Percentiles rank a stretch among this genome's conserved stretches.
These are phyloP conservation scores for Cryptococcus sp. DNA, from an alignment of 1,284 basidiomycete genomes.

Conservation along the genomic window DNA sequence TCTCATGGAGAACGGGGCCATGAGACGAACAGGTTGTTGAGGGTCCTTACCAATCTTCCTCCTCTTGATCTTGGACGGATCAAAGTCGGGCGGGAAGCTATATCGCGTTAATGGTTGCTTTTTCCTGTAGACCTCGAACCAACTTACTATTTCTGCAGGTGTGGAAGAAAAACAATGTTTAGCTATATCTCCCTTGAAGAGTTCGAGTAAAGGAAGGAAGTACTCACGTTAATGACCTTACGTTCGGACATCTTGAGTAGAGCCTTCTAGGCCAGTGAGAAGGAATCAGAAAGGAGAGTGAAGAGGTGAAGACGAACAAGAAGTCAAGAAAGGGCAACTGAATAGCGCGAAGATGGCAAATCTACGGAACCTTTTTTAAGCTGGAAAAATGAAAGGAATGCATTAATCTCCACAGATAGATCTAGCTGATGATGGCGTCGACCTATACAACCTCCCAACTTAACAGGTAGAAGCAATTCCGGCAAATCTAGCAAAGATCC, in stretches of 20 bases:
- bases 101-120: neutral
- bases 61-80: conserved; percentile 91
- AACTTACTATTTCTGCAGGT: conserved; percentile 22
- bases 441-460: too few relatives aligned
- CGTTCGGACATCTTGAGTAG: conserved; percentile 76
- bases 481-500: too few relatives aligned
- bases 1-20: conserved; percentile 99
- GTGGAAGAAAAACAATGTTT: neutral
- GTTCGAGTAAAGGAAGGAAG: neutral
- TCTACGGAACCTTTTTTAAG: neutral
- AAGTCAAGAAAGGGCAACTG: neutral
- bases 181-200: conserved; percentile 3
- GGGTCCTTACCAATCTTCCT: conserved; percentile 79
- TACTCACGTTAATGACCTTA: conserved; percentile 65
- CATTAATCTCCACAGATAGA: neutral
- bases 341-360: neutral
- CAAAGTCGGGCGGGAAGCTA: conserved; percentile 71
- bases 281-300: neutral
- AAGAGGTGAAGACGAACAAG: neutral
- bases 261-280: neutral
- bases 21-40: conserved; percentile 94
- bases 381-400: neutral
- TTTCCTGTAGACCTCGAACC: neutral
- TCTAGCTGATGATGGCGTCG: too few relatives aligned
- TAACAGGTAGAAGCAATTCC: too few relatives aligned